phyloP scores from a whole-genome alignment of 352 stramenopile genomes.

The Pythium aristosporum region DNA sequence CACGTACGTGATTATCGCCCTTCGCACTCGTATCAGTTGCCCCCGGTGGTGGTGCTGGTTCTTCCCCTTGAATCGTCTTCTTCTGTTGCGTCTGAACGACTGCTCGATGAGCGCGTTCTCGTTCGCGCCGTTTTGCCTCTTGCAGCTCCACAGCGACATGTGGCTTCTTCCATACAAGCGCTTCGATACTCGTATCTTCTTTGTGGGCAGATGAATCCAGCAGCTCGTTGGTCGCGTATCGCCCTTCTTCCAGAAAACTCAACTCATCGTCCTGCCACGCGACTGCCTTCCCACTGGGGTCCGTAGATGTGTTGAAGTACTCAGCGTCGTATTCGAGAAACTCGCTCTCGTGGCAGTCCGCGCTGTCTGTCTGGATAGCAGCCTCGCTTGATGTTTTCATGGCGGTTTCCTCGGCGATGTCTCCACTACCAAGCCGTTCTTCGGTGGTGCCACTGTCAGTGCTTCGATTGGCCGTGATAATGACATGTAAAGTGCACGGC shows the following conservation, averaged over 20 bases:
- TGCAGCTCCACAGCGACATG: constrained; percentile 32
- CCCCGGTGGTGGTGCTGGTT: neutral
- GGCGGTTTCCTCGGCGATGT: neutral
- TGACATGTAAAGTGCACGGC: neutral
- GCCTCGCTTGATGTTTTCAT: neutral
- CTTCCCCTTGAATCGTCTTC: neutral
- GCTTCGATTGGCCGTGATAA: neutral
- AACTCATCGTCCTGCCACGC: constrained; percentile 52
- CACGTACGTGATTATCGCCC: neutral
- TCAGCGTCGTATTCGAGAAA: neutral
- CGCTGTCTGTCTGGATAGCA: neutral
- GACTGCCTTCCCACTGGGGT: neutral
- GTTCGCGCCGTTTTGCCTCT: constrained; percentile 26
- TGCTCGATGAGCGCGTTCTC: neutral
- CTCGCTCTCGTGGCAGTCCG: neutral
- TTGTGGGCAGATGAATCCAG: constrained; percentile 23
- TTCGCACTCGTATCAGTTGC: neutral
- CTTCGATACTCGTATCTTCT: constrained; percentile 24
- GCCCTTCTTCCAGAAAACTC: constrained; percentile 50
- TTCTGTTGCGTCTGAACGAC: neutral
- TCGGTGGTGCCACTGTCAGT: neutral
- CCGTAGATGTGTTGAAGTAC: neutral
- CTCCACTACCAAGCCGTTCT: neutral
- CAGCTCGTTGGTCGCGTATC: constrained; percentile 13
- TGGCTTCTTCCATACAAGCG: constrained; percentile 40